Evolutionary conservation across 768 basidiomycete genomes (phyloP).

Genomic region (Russula sp.): DNA sequence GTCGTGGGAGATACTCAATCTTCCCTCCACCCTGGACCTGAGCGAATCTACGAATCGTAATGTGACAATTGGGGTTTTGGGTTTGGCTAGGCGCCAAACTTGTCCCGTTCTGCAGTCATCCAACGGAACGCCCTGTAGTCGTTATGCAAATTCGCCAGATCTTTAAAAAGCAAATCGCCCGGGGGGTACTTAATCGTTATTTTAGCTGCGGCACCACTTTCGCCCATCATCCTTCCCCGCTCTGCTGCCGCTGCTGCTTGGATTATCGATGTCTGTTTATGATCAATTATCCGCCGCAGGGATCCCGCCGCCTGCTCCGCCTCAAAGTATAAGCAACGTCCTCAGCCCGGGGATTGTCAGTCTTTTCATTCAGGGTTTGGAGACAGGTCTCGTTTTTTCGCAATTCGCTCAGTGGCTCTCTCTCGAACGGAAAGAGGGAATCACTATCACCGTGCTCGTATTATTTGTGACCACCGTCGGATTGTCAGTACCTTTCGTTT

Average conservation of each 20-base stretch:
- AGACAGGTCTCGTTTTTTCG: conserved; percentile 21
- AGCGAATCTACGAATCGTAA: neutral
- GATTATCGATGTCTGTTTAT: conserved; percentile 11
- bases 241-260: too few species aligned
- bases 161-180: conserved; percentile 2
- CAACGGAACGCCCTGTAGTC: neutral
- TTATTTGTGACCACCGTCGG: conserved; percentile 15
- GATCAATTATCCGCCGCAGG: neutral
- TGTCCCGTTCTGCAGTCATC: neutral
- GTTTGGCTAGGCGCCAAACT: neutral
- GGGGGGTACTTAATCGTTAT: neutral
- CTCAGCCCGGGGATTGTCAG: conserved; percentile 16
- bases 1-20: neutral
- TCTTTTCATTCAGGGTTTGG: conserved; percentile 22
- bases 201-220: neutral
- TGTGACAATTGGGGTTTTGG: too few species aligned
- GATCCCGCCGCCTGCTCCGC: neutral
- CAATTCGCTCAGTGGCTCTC: conserved; percentile 20
- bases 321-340: conserved; percentile 11
- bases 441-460: conserved; percentile 2
- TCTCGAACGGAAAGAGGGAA: conserved; percentile 6
- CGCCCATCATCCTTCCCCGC: neutral
- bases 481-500: conserved; percentile 10
- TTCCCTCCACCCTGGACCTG: neutral
- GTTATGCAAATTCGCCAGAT: neutral